phyloP scores from a whole-genome alignment of 2,329 filamentous ascomycete genomes.

The Aspergillus floridensis region DNA sequence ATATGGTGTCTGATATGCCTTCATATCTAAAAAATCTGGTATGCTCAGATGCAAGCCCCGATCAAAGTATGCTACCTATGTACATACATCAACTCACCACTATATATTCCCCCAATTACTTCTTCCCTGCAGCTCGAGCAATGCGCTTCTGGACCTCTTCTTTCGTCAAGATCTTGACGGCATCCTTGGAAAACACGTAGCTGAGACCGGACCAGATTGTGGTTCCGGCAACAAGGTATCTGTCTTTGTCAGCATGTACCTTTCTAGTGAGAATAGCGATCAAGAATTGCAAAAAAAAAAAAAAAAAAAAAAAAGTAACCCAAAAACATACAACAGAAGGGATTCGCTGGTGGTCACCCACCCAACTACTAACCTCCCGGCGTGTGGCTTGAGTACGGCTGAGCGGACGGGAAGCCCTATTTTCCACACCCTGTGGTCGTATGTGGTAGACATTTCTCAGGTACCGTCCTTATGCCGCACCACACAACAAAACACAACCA shows the following conservation, averaged over 20 bases:
- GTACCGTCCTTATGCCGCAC: slow-evolving; percentile 18
- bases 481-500: not conserved
- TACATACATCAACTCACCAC: not conserved
- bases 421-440: slow-evolving; percentile 49
- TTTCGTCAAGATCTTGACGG: slow-evolving; percentile 74
- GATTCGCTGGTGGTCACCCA: slow-evolving; percentile 51
- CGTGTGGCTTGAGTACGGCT: slow-evolving; percentile 50
- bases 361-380: slow-evolving; percentile 50
- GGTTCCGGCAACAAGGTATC: slow-evolving; percentile 80
- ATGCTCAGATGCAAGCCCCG: too few relatives aligned
- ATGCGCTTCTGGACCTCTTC: slow-evolving; percentile 40
- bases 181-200: slow-evolving; percentile 87
- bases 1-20: too few relatives aligned
- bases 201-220: slow-evolving; percentile 92
- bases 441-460: slow-evolving; percentile 24
- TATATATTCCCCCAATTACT: slow-evolving; percentile 13
- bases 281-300: too few relatives aligned
- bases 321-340: slow-evolving; percentile 45
- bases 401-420: slow-evolving; percentile 51
- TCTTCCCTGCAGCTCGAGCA: slow-evolving; percentile 29
- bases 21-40: too few relatives aligned
- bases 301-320: slow-evolving; percentile 31
- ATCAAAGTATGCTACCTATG: not conserved
- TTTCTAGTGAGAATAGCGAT: not conserved
- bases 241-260: slow-evolving; percentile 39